phyloP scores from a whole-genome alignment of 352 stramenopile species.

The Phytopythium delawarense region DNA sequence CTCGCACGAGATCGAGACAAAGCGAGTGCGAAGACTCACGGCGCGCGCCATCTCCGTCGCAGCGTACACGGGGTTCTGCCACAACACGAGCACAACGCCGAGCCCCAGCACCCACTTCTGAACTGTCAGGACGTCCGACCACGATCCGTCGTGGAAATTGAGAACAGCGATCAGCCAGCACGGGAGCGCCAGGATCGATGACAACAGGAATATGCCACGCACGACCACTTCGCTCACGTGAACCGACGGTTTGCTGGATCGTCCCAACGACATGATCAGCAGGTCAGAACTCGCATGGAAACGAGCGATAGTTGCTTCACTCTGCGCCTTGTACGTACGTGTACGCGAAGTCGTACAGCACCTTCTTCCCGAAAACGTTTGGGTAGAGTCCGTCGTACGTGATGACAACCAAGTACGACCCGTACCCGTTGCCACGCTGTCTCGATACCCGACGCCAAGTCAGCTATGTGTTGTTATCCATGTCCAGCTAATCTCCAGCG shows the following conservation, averaged over 20 bases:
- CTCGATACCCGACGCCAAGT: slow-evolving; percentile 2
- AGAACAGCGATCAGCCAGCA: slow-evolving; percentile 68
- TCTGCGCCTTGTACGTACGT: slow-evolving; percentile 41
- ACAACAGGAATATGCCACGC: slow-evolving; percentile 49
- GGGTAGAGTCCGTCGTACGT: slow-evolving; percentile 72
- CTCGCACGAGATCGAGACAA: slow-evolving; percentile 62
- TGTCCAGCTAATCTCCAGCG: not conserved
- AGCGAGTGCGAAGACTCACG: slow-evolving; percentile 55
- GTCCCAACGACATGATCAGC: not conserved
- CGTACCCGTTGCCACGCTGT: slow-evolving; percentile 60
- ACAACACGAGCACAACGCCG: slow-evolving; percentile 69
- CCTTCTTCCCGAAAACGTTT: slow-evolving; percentile 57
- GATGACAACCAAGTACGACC: slow-evolving; percentile 54
- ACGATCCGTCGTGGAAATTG: slow-evolving; percentile 48
- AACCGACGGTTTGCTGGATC: slow-evolving; percentile 55
- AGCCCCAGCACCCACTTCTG: slow-evolving; percentile 73
- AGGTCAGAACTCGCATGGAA: not conserved
- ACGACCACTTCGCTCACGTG: slow-evolving; percentile 69
- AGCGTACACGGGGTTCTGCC: slow-evolving; percentile 79
- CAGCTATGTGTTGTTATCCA: not conserved
- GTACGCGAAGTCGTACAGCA: slow-evolving; percentile 79
- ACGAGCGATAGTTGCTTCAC: not conserved
- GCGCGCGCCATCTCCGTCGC: slow-evolving; percentile 51
- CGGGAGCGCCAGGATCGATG: slow-evolving; percentile 56
- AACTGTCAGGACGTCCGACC: slow-evolving; percentile 47